Conservation (phyloP, 306 rosid genomes). For the Glycine latifolia region DNA sequence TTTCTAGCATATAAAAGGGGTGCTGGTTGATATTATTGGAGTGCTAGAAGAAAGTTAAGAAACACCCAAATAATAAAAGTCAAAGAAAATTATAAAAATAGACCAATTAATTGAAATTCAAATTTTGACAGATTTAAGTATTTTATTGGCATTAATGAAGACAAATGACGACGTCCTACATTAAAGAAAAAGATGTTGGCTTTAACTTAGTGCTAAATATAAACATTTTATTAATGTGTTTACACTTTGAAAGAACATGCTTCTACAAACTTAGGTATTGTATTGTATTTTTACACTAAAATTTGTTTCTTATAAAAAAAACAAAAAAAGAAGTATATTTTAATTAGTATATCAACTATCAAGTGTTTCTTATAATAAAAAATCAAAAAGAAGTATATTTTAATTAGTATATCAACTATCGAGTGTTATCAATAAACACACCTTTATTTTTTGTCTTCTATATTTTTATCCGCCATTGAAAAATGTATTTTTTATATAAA, state of each 20-base stretch:
- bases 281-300: no score
- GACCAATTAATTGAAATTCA: not conserved
- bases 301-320: no score
- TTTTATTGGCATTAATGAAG: not conserved
- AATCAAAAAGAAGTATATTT: not conserved
- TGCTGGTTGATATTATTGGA: no score
- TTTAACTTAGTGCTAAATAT: not conserved
- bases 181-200: not conserved
- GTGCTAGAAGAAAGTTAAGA: no score
- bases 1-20: no score
- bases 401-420: not conserved
- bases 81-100: not conserved
- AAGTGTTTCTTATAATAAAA: no score
- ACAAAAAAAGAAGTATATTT: not conserved
- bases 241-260: not conserved
- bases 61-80: no score
- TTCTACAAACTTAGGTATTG: no score
- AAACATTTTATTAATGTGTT: no score
- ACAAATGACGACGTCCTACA: not conserved
- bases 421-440: not conserved
- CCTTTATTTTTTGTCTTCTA: not conserved
- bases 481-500: no score
- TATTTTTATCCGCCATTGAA: no score
- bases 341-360: not conserved
- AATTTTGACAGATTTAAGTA: not conserved